phyloP scores from a whole-genome alignment of 176 grass and related monocot species.

The Zea mays region Zm-B73-REFERENCE-NAM-5.0 NC_050102.1:102145501-102146000 shows the following conservation, averaged over 20 bases:
- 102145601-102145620: no score
- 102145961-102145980: background rate
- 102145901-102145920: background rate
- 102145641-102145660: no score
- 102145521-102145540: no score
- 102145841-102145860: background rate
- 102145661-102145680: no score
- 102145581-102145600: no score
- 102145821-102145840: background rate
- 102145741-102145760: background rate
- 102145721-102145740: background rate
- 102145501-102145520: no score
- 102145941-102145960: background rate
- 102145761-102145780: background rate
- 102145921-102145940: background rate
- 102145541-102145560: no score
- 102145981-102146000: slow-evolving; percentile 62
- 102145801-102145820: background rate
- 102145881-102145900: background rate
- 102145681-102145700: no score
- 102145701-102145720: background rate
- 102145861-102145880: background rate
- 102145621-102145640: no score
- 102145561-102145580: no score
- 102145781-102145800: background rate